These are phyloP conservation scores for Alliaria petiolata DNA, from an alignment of 345 rosid species.

Conservation along the genomic window DNA sequence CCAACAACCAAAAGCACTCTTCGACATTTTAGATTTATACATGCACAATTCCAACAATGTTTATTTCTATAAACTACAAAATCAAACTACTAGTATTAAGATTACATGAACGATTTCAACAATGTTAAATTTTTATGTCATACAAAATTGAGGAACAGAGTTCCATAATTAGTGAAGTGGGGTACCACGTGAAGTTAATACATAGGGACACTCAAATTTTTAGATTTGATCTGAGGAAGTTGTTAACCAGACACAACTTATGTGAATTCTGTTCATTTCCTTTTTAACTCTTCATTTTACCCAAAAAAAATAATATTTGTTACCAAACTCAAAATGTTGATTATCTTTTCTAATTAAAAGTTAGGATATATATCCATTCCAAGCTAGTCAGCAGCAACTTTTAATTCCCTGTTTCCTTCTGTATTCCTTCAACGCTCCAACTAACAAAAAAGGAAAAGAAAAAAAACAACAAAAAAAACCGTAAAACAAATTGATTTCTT, in stretches of 20 bases:
- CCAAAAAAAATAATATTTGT: neutral
- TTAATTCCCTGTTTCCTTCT: conserved; percentile 17
- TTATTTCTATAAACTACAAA: no score
- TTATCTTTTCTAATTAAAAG: neutral
- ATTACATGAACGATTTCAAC: no score
- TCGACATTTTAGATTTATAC: no score
- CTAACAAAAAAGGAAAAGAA: neutral
- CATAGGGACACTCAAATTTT: conserved; percentile 10
- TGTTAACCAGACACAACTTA: conserved; percentile 29
- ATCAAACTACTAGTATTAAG: no score
- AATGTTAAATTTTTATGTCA: neutral
- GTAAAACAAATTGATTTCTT: neutral
- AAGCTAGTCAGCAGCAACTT: conserved; percentile 2
- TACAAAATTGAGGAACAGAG: neutral
- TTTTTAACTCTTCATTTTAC: neutral
- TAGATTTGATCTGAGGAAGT: conserved; percentile 37
- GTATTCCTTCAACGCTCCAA: neutral
- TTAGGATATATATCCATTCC: conserved; percentile 6
- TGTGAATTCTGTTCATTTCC: conserved; percentile 12
- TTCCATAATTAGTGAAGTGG: neutral
- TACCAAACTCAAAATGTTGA: neutral
- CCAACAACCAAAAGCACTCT: no score
- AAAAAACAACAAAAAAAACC: neutral
- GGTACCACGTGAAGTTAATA: conserved; percentile 10
- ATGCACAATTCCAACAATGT: no score